Conservation (phyloP, 768 basidiomycete genomes). For the Rhizopogon vulgaris region DNA sequence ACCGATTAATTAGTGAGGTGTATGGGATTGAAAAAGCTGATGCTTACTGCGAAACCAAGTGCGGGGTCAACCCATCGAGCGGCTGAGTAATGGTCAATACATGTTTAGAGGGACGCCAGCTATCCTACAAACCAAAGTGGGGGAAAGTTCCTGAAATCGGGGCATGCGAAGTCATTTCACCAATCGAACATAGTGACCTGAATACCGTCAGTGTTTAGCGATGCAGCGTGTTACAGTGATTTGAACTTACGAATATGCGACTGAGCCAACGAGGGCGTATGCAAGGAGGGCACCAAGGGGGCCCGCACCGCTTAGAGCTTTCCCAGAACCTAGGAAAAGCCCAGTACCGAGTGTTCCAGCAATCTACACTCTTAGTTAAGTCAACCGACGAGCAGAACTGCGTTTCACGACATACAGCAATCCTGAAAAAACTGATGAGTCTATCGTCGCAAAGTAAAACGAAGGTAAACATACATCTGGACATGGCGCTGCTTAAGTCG, state of each 20-base stretch:
- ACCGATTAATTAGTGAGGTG: background rate
- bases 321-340: constrained; percentile 66
- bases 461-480: constrained; percentile 50
- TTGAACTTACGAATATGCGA: constrained; percentile 53
- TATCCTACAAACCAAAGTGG: constrained; percentile 45
- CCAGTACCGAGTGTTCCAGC: constrained; percentile 75
- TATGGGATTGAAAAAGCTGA: background rate
- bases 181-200: constrained; percentile 59
- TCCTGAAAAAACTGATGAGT: constrained; percentile 30
- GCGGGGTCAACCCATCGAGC: constrained; percentile 55
- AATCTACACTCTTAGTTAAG: constrained; percentile 33
- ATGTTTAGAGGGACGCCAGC: background rate
- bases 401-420: constrained; percentile 43
- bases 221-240: constrained; percentile 18
- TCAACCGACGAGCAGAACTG: background rate
- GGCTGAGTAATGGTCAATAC: constrained; percentile 24
- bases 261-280: constrained; percentile 57
- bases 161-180: constrained; percentile 77
- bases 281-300: constrained; percentile 64
- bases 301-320: constrained; percentile 52
- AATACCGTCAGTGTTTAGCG: background rate
- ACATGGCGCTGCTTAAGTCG: constrained; percentile 73
- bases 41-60: constrained; percentile 51
- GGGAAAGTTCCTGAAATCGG: constrained; percentile 77
- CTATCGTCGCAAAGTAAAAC: background rate